Percentiles rank a stretch among this genome's conserved stretches.
Evolutionary conservation across 176 grass and related monocot species (phyloP).

Genomic region (Aegilops speltoides): DNA sequence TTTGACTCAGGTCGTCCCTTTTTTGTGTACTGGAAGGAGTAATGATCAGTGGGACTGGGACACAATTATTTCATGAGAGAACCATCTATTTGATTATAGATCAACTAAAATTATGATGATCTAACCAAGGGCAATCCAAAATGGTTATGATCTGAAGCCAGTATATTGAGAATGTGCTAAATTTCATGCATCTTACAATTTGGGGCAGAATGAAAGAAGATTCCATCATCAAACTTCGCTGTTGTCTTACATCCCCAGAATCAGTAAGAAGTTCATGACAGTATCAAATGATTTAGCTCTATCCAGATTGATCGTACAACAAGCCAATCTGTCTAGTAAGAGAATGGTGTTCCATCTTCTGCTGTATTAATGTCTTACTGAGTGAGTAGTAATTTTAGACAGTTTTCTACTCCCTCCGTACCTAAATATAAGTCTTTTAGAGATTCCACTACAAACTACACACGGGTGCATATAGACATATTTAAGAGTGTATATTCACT

Average conservation of each 20-base stretch:
- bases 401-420: not conserved
- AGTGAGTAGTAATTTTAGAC: not conserved
- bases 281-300: not conserved
- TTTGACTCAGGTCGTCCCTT: not conserved
- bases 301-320: not conserved
- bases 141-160: not conserved
- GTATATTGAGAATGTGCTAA: not conserved
- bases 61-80: not conserved
- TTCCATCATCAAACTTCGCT: not conserved
- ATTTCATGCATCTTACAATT: not conserved
- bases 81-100: not conserved
- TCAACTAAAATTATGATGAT: not conserved
- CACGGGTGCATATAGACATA: too few relatives aligned
- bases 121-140: not conserved
- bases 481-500: too few relatives aligned
- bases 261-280: too few relatives aligned
- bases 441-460: too few relatives aligned
- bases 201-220: not conserved
- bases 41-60: not conserved
- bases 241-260: too few relatives aligned
- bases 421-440: too few relatives aligned
- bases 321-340: not conserved
- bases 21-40: not conserved
- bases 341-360: not conserved
- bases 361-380: not conserved